A percentile compares a stretch with the other conserved stretches of the same genome.
phyloP scores from a whole-genome alignment of 441 rosid genomes.

The California macrophylla region DNA sequence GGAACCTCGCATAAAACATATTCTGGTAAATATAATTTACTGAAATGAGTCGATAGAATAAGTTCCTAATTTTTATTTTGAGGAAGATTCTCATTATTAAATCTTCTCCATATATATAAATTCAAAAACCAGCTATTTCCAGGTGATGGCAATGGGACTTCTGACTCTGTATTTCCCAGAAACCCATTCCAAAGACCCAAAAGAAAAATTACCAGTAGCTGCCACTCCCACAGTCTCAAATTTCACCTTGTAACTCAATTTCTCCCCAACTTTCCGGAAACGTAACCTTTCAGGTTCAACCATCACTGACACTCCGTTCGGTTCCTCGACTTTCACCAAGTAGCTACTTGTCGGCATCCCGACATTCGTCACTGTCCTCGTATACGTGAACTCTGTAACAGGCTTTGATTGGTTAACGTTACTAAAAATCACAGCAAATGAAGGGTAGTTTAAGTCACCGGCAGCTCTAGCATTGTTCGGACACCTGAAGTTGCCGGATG shows the following conservation, averaged over 20 bases:
- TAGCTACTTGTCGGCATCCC: conserved; percentile 26
- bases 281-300: conserved; percentile 32
- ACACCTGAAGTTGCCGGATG: conserved; percentile 26
- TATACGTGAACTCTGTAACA: conserved; percentile 12
- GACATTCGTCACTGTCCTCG: conserved; percentile 42
- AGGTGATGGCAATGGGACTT: conserved; percentile 64
- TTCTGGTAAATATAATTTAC: no score
- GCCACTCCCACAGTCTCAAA: conserved; percentile 19
- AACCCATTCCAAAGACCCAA: conserved; percentile 51
- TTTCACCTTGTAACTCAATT: conserved; percentile 38
- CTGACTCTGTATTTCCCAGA: conserved; percentile 45
- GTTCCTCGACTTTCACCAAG: conserved; percentile 26
- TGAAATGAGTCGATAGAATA: no score
- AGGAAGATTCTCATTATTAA: no score
- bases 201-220: conserved; percentile 17
- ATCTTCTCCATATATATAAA: no score
- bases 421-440: conserved; percentile 33
- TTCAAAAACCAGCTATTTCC: conserved; percentile 22
- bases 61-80: no score
- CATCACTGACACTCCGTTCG: conserved; percentile 27
- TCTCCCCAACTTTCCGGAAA: conserved; percentile 33
- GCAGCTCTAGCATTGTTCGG: conserved; percentile 8
- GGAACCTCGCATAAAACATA: no score
- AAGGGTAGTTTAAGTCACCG: conserved; percentile 44
- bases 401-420: background rate